Percentiles rank a stretch among this genome's conserved stretches.
These are phyloP conservation scores for Meira nashicola DNA, from an alignment of 1,284 basidiomycete genomes.

Conservation along the genomic window DNA sequence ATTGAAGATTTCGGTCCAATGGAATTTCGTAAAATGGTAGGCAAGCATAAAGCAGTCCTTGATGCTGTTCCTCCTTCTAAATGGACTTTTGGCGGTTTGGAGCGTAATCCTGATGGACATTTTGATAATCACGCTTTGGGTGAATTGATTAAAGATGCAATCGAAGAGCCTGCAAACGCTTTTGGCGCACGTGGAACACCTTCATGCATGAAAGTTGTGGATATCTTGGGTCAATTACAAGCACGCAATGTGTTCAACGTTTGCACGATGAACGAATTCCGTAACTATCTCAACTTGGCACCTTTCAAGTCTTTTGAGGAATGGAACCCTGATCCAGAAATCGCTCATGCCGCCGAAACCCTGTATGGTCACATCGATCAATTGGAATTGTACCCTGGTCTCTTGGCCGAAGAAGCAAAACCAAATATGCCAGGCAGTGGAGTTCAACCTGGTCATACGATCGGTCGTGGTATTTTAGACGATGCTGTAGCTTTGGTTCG, in stretches of 20 bases:
- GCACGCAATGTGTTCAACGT: slow-evolving; percentile 70
- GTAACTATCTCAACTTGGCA: slow-evolving; percentile 54
- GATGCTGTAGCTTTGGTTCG: slow-evolving; percentile 81
- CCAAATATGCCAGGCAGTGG: slow-evolving; percentile 72
- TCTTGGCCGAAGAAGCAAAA: slow-evolving; percentile 66
- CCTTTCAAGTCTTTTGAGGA: slow-evolving; percentile 60
- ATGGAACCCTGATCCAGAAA: slow-evolving; percentile 72
- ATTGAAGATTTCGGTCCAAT: slow-evolving; percentile 57
- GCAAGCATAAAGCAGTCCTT: slow-evolving; percentile 15
- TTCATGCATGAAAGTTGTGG: slow-evolving; percentile 67
- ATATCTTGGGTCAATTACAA: slow-evolving; percentile 75
- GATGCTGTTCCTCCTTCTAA: slow-evolving; percentile 48
- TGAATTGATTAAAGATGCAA: slow-evolving; percentile 33
- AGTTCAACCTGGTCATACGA: slow-evolving; percentile 71
- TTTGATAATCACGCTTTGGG: slow-evolving; percentile 73
- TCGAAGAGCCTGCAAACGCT: slow-evolving; percentile 65
- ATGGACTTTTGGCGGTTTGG: slow-evolving; percentile 63
- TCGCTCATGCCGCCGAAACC: slow-evolving; percentile 69
- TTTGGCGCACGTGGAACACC: slow-evolving; percentile 77
- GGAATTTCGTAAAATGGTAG: slow-evolving; percentile 62
- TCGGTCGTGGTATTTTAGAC: slow-evolving; percentile 76
- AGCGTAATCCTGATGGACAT: slow-evolving; percentile 62
- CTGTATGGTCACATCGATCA: slow-evolving; percentile 61
- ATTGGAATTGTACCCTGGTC: slow-evolving; percentile 67
- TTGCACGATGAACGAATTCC: slow-evolving; percentile 79